Conservation (phyloP, 257 asterid species). For the Handroanthus guayacan region DNA sequence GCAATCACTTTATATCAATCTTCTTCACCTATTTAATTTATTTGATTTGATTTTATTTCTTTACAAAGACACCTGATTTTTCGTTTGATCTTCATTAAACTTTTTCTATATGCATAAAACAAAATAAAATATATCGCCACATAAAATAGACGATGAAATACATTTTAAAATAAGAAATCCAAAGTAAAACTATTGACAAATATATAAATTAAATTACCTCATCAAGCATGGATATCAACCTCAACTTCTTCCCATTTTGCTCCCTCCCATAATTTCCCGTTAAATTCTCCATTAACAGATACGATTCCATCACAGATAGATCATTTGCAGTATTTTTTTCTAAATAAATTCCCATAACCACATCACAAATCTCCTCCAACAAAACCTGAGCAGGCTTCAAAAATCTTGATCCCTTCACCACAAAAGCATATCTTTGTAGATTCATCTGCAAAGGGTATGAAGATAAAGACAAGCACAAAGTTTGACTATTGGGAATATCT, state of each 20-base stretch:
- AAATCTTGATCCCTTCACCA: conserved; percentile 62
- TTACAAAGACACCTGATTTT: too few species aligned
- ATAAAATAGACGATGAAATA: too few species aligned
- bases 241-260: conserved; percentile 59
- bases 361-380: conserved; percentile 64
- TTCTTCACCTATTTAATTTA: too few species aligned
- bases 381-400: conserved; percentile 65
- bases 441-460: conserved; percentile 57
- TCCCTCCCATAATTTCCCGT: conserved; percentile 41
- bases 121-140: too few species aligned
- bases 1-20: too few species aligned
- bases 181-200: too few species aligned
- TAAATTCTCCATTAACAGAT: conserved; percentile 32
- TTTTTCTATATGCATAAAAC: too few species aligned
- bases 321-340: conserved; percentile 38
- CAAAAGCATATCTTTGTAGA: conserved; percentile 52
- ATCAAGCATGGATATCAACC: conserved; percentile 61
- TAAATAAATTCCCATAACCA: conserved; percentile 48
- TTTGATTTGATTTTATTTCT: too few species aligned
- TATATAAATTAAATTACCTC: conserved; percentile 49
- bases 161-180: too few species aligned
- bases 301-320: conserved; percentile 38
- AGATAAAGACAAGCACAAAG: conserved; percentile 65
- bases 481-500: conserved; percentile 50
- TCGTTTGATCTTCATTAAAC: too few species aligned